Evolutionary conservation across 2,329 filamentous ascomycete species (phyloP).

Genomic region (Cytospora chrysosperma): DNA sequence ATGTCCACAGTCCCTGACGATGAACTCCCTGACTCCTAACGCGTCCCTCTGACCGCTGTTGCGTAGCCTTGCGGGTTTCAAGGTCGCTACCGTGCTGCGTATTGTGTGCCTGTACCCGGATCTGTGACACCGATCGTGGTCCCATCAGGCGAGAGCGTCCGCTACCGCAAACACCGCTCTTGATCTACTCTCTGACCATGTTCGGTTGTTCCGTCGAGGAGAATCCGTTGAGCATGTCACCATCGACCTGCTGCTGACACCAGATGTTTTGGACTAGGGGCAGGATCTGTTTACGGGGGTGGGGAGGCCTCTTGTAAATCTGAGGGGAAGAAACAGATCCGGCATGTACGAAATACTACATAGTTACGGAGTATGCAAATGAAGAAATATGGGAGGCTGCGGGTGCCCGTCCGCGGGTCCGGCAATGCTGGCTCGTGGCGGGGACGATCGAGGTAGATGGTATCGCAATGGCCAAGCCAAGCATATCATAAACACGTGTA

Average conservation of each 20-base stretch:
- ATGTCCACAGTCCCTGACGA: conserved; percentile 4
- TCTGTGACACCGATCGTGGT: conserved; percentile 17
- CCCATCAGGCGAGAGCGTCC: conserved; percentile 17
- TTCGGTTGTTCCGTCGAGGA: background rate
- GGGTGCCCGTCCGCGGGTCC: background rate
- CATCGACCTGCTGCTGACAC: background rate
- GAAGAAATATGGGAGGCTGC: background rate
- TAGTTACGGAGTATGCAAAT: background rate
- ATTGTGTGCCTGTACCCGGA: conserved; percentile 20
- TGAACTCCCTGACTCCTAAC: conserved; percentile 6
- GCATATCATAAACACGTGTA: background rate
- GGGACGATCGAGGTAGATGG: background rate
- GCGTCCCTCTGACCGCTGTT: conserved; percentile 17
- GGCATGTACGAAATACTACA: too few species aligned
- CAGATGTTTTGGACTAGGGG: background rate
- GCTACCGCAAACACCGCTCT: conserved; percentile 19
- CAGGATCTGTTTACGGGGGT: background rate
- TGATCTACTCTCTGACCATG: conserved; percentile 1
- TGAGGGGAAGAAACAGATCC: too few species aligned
- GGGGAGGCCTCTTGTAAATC: background rate
- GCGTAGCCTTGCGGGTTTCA: conserved; percentile 24
- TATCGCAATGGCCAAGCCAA: background rate
- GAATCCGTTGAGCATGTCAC: background rate
- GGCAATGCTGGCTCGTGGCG: background rate
- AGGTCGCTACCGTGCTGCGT: conserved; percentile 18